Conservation (phyloP, 2,329 filamentous ascomycete genomes). For the Sporothrix mexicana region DNA sequence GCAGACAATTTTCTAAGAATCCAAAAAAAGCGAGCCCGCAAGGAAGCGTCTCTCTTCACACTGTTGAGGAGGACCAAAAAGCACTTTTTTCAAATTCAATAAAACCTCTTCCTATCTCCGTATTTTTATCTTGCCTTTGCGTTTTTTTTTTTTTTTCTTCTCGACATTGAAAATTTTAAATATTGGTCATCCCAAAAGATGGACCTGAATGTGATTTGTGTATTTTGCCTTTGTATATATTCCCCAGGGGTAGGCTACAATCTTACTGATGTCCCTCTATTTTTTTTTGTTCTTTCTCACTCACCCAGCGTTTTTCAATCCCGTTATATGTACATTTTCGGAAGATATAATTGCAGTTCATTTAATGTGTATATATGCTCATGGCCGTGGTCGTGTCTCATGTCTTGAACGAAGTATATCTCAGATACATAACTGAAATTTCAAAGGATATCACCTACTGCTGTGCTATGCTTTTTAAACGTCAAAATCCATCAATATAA, state of each 20-base stretch:
- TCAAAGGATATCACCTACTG: background rate
- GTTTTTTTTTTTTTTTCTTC: background rate
- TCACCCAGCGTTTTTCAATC: background rate
- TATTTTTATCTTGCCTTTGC: conserved; percentile 10
- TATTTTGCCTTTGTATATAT: background rate
- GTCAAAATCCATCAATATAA: no score
- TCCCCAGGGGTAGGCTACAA: background rate
- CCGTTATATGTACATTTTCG: background rate
- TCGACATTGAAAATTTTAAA: background rate
- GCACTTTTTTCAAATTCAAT: conserved; percentile 25
- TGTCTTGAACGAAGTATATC: background rate
- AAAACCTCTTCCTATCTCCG: conserved; percentile 22
- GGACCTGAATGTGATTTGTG: background rate
- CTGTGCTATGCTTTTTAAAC: no score
- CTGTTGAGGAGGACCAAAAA: conserved; percentile 1
- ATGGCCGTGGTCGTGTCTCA: background rate
- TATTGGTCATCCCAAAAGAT: background rate
- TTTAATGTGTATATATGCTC: background rate
- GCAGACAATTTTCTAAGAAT: background rate
- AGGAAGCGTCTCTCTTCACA: background rate
- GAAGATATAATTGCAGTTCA: background rate
- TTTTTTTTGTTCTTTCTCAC: background rate
- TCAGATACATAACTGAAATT: background rate
- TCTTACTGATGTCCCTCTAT: background rate
- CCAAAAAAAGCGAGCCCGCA: conserved; percentile 23